Base-by-base conservation (phyloP, 2,329 filamentous ascomycete species). In the Neofusicoccum parvum region DNA sequence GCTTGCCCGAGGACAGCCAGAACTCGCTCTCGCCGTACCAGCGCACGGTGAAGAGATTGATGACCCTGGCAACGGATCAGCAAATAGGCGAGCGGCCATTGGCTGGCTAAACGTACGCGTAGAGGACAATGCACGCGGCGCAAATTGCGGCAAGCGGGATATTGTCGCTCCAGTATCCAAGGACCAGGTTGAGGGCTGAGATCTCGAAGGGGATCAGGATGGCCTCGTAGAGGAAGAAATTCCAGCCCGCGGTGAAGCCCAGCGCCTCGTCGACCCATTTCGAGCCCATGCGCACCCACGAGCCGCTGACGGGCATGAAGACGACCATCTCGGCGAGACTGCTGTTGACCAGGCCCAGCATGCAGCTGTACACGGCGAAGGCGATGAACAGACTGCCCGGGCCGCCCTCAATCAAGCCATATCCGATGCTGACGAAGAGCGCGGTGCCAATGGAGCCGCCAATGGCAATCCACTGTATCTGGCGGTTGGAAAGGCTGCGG, bases 191-290 rank as follows among this genome's bases (percentile, higher is more conserved):
- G 67, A 77, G 79, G 27, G 78, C 78, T 20, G 82, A 80, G 63
- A 85, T 84, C 66, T 85, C 83, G 66, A 82, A 83, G 0, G 83
- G 63, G 4, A 85, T 83, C 1, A 84, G 74, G 10, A 85, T 65
- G 1, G 81, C 78, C 69, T 85, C 82, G 68, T 83, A 83, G 62
- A 85, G 76, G 68, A 83, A 83, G 69, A 85, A 80, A 64, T 83
- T 84, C 80, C 80, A 82, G 32, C 82, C 82, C 37, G 75, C 79
- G 65, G 79, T 78, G 70, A 90, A 89, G 39, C 87, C 87, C 20
- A 87, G 79, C 10, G 87, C 82, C n/a, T 89, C 87, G 73, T 90
- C 88, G 10, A 87, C 86, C 85, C 87, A 90, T 69, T 87, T 80
- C 34, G 87, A 87, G 4, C 87, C 87, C 71, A 89, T 81, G 67